phyloP scores from a whole-genome alignment of 2,329 filamentous ascomycete genomes.

The Colletotrichum sp. region DNA sequence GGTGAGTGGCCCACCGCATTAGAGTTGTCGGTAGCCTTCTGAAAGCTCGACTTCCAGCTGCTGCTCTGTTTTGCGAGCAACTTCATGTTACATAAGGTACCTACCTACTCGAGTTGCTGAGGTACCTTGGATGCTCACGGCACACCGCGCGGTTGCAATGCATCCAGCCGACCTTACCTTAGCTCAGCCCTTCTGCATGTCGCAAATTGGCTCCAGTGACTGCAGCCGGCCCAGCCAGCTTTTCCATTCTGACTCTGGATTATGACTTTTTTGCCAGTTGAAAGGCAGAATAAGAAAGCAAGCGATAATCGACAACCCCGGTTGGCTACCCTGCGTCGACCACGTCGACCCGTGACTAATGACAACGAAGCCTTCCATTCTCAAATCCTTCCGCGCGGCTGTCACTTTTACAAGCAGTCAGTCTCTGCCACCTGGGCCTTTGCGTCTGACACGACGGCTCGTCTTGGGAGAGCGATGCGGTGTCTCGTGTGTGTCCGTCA shows the following conservation, averaged over 20 bases:
- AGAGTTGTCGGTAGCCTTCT: neutral
- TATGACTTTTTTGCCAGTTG: neutral
- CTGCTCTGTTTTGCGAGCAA: neutral
- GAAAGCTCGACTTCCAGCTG: neutral
- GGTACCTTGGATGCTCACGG: neutral
- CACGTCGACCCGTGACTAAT: neutral
- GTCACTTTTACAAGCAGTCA: neutral
- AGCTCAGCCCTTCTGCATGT: constrained; percentile 3
- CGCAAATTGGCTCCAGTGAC: neutral
- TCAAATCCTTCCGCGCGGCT: neutral
- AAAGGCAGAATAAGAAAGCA: neutral
- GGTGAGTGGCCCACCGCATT: neutral
- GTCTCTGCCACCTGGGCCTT: neutral
- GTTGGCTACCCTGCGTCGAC: neutral
- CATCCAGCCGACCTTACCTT: constrained; percentile 7
- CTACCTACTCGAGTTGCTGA: neutral
- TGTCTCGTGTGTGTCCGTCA: neutral
- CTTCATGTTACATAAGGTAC: neutral
- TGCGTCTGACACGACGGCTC: neutral
- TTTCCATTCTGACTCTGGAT: neutral
- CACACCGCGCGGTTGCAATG: neutral
- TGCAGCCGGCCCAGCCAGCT: neutral
- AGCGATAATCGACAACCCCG: neutral
- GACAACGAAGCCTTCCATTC: neutral
- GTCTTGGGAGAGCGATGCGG: neutral